phyloP scores from a whole-genome alignment of 164 flowering plant genomes.

The Litsea cubeba region DNA sequence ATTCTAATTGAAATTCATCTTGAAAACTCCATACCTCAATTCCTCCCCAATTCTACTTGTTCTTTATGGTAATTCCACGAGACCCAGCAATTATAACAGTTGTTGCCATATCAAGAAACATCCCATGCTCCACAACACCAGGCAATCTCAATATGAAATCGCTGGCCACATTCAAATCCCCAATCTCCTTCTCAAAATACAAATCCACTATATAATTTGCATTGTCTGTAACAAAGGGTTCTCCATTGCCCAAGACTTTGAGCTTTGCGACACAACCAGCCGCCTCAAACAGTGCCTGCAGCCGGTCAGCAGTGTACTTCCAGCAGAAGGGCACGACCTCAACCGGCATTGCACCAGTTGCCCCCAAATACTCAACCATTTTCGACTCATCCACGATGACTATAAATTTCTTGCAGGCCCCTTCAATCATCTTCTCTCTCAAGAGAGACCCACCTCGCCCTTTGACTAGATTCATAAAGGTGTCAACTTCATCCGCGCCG shows the following conservation, averaged over 20 bases:
- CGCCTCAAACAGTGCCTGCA: constrained; percentile 50
- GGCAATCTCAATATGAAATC: constrained; percentile 62
- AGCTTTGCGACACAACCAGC: constrained; percentile 69
- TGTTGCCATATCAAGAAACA: constrained; percentile 92
- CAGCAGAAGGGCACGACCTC: constrained; percentile 85
- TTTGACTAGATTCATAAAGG: constrained; percentile 64
- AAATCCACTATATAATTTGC: constrained; percentile 75
- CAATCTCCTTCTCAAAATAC: constrained; percentile 64
- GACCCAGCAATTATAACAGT: constrained; percentile 76
- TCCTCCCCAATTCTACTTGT: constrained; percentile 23
- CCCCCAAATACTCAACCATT: constrained; percentile 58
- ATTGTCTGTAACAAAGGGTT: constrained; percentile 75
- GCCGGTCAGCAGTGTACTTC: constrained; percentile 50
- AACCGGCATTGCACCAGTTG: constrained; percentile 77
- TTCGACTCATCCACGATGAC: constrained; percentile 83
- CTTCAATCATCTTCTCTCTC: constrained; percentile 86
- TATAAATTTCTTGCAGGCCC: constrained; percentile 54
- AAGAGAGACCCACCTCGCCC: constrained; percentile 88
- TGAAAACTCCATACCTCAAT: neutral
- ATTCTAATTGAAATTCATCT: neutral
- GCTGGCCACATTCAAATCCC: constrained; percentile 66
- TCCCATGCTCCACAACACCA: constrained; percentile 93
- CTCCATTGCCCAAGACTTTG: constrained; percentile 30
- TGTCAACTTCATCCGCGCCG: constrained; percentile 95
- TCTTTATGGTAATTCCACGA: constrained; percentile 54